A percentile compares a stretch with the other conserved stretches of the same genome.
Conservation (phyloP, 768 basidiomycete species). For the Macrolepiota albuminosa region DNA sequence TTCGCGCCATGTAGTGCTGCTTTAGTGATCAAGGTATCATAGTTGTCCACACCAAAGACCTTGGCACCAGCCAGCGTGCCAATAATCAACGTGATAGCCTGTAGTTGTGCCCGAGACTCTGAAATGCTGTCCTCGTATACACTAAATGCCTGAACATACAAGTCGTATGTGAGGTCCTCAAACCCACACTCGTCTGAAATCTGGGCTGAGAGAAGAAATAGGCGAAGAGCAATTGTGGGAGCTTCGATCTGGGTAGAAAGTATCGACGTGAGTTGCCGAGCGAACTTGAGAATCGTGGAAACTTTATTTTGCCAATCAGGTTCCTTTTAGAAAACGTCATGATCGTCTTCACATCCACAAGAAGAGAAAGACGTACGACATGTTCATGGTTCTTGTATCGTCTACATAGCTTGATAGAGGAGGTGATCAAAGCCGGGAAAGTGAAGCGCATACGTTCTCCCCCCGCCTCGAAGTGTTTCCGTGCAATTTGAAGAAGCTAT, state of each 20-base stretch:
- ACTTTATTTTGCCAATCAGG: conserved; percentile 83
- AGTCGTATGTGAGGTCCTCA: conserved; percentile 94
- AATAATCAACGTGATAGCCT: conserved; percentile 96
- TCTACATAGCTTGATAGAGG: conserved; percentile 87
- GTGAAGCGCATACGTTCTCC: conserved; percentile 96
- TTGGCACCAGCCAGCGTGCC: conserved; percentile 82
- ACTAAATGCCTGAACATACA: conserved; percentile 96
- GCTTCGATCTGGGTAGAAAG: conserved; percentile 92
- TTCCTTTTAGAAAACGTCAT: conserved; percentile 44
- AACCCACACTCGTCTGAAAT: conserved; percentile 93
- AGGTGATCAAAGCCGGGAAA: conserved; percentile 93
- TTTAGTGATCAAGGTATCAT: conserved; percentile 97
- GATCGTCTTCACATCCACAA: not conserved
- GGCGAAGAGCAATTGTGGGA: conserved; percentile 84
- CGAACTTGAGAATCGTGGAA: conserved; percentile 88
- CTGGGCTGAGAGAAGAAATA: conserved; percentile 95
- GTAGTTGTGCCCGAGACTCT: conserved; percentile 91
- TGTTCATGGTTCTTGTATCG: conserved; percentile 85
- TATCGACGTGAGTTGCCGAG: conserved; percentile 88
- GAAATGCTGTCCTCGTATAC: conserved; percentile 98
- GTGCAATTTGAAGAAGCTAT: conserved; percentile 87
- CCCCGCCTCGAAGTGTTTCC: conserved; percentile 85
- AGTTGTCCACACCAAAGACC: conserved; percentile 93
- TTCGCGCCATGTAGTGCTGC: conserved; percentile 97
- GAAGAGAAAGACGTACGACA: conserved; percentile 36